A percentile compares a stretch with the other conserved stretches of the same genome.
phyloP scores from a whole-genome alignment of 306 rosid genomes.

The Hippophae gyantsensis region DNA sequence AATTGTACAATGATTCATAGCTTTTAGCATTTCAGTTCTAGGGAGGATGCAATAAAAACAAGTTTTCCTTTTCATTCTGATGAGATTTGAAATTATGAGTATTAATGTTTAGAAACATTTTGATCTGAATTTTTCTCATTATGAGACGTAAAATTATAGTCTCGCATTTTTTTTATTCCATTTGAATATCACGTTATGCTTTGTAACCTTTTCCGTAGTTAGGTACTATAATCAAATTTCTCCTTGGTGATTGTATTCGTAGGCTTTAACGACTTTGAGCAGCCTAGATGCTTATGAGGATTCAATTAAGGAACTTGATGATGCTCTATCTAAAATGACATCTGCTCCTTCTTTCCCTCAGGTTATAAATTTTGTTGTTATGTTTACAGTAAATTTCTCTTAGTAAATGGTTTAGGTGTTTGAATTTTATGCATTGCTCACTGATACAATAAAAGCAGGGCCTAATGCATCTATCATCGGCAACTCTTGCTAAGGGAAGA shows the following conservation, averaged over 20 bases:
- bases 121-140: not conserved
- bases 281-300: slow-evolving; percentile 21
- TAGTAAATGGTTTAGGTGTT: not conserved
- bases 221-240: not conserved
- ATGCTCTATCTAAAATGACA: slow-evolving; percentile 25
- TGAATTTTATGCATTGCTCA: not conserved
- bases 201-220: not conserved
- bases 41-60: no score
- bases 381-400: not conserved
- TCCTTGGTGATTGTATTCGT: not conserved
- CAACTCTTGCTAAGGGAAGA: slow-evolving; percentile 11
- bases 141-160: no score
- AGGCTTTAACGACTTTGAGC: slow-evolving; percentile 24
- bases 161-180: not conserved
- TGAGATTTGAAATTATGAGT: no score
- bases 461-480: slow-evolving; percentile 24
- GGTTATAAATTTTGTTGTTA: slow-evolving; percentile 9
- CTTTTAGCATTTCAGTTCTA: not conserved
- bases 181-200: not conserved
- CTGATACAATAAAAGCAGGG: slow-evolving; percentile 15
- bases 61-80: not conserved
- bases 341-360: slow-evolving; percentile 26
- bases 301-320: slow-evolving; percentile 28
- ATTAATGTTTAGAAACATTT: not conserved
- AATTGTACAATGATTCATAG: not conserved